These are phyloP conservation scores for Epichloe gansuensis DNA, from an alignment of 2,329 filamentous ascomycete species.

Conservation along the genomic window DNA sequence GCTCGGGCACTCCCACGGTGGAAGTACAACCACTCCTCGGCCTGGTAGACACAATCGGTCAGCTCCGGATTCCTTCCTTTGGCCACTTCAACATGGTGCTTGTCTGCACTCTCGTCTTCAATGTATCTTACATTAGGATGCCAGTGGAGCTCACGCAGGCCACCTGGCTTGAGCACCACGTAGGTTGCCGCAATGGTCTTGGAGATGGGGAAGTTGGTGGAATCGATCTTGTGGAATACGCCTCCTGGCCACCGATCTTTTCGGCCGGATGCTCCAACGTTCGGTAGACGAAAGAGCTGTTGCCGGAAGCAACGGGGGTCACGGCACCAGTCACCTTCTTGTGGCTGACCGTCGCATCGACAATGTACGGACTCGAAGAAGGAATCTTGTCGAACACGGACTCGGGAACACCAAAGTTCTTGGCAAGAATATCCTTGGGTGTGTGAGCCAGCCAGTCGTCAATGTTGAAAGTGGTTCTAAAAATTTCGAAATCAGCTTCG, in stretches of 20 bases:
- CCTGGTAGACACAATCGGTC: conserved; percentile 23
- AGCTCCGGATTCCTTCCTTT: neutral
- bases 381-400: conserved; percentile 49
- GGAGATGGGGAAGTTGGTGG: conserved; percentile 52
- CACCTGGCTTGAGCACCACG: conserved; percentile 51
- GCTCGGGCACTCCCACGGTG: conserved; percentile 48
- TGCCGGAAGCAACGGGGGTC: conserved; percentile 37
- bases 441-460: conserved; percentile 61
- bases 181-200: conserved; percentile 55
- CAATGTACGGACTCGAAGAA: conserved; percentile 47
- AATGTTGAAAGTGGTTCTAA: conserved; percentile 56
- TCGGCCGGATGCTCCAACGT: conserved; percentile 43
- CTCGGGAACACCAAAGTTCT: conserved; percentile 54
- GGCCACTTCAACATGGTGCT: too few species aligned
- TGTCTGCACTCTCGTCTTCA: too few species aligned
- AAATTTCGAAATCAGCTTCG: neutral
- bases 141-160: conserved; percentile 56
- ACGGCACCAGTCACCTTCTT: conserved; percentile 25
- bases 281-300: conserved; percentile 51
- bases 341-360: conserved; percentile 40
- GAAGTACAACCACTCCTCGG: conserved; percentile 63
- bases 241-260: conserved; percentile 48
- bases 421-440: conserved; percentile 48
- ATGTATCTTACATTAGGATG: conserved; percentile 43
- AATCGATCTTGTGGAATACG: conserved; percentile 51